phyloP scores from a whole-genome alignment of 2,329 filamentous ascomycete genomes.

The Pseudocercospora fuligena region DNA sequence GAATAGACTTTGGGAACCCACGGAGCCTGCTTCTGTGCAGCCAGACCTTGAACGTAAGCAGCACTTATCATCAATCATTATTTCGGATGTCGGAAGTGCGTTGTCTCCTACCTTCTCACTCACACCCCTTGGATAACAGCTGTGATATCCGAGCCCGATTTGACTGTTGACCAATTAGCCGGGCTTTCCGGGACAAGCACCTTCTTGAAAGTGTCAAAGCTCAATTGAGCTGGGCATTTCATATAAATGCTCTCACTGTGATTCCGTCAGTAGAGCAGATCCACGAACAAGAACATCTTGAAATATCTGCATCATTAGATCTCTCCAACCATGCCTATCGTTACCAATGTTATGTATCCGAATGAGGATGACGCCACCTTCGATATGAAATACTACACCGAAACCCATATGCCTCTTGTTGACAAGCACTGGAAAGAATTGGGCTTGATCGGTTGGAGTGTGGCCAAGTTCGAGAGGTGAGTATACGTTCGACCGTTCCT shows the following conservation, averaged over 20 bases:
- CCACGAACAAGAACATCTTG: not conserved
- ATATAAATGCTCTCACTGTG: not conserved
- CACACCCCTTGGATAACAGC: not conserved
- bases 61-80: not conserved
- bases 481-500: not conserved
- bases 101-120: not conserved
- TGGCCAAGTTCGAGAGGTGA: not conserved
- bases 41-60: not conserved
- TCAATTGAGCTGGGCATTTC: not conserved
- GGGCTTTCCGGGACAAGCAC: not conserved
- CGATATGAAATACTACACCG: slow-evolving; percentile 1
- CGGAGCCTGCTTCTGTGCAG: not conserved
- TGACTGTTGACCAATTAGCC: not conserved
- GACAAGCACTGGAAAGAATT: not conserved
- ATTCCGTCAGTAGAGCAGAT: not conserved
- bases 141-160: not conserved
- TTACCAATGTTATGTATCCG: not conserved
- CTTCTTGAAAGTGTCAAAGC: not conserved
- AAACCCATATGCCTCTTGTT: not conserved
- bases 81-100: not conserved
- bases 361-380: not conserved
- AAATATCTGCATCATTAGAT: not conserved
- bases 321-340: not conserved
- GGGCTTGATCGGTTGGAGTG: not conserved
- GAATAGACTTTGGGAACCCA: not conserved